Percentiles rank a stretch among this genome's conserved stretches.
These are phyloP conservation scores for Aspergillus brasiliensis DNA, from an alignment of 2,329 filamentous ascomycete genomes.

Conservation along the genomic window DNA sequence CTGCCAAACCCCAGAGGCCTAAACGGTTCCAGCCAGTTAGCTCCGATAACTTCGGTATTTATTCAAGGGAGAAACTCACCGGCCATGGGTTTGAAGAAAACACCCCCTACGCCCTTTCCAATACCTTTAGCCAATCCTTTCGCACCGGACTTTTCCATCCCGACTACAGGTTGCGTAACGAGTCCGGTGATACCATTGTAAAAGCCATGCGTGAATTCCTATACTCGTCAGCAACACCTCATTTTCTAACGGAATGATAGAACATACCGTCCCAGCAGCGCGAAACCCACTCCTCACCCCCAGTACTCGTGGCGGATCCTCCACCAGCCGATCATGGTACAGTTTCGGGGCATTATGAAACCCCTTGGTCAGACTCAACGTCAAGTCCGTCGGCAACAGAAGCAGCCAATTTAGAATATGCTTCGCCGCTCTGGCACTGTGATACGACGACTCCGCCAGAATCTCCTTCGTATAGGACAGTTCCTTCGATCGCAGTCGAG, in stretches of 20 bases:
- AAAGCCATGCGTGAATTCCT: conserved; percentile 73
- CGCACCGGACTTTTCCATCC: conserved; percentile 65
- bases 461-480: conserved; percentile 5
- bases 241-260: neutral
- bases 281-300: conserved; percentile 73
- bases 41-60: neutral
- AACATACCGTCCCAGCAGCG: conserved; percentile 67
- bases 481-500: conserved; percentile 5
- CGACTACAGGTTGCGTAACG: conserved; percentile 74
- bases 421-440: conserved; percentile 67
- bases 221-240: conserved; percentile 1
- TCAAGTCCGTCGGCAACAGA: conserved; percentile 82
- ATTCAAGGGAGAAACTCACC: conserved; percentile 52
- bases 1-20: conserved; percentile 34
- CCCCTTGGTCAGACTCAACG: conserved; percentile 77
- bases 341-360: conserved; percentile 85
- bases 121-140: conserved; percentile 75
- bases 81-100: conserved; percentile 79
- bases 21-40: neutral
- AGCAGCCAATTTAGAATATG: conserved; percentile 75
- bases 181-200: conserved; percentile 82
- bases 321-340: conserved; percentile 81
- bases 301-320: conserved; percentile 77
- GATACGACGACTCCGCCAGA: conserved; percentile 61
- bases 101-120: conserved; percentile 78